Base-by-base conservation (phyloP, 768 basidiomycete species). In the Trametes elegans region DNA sequence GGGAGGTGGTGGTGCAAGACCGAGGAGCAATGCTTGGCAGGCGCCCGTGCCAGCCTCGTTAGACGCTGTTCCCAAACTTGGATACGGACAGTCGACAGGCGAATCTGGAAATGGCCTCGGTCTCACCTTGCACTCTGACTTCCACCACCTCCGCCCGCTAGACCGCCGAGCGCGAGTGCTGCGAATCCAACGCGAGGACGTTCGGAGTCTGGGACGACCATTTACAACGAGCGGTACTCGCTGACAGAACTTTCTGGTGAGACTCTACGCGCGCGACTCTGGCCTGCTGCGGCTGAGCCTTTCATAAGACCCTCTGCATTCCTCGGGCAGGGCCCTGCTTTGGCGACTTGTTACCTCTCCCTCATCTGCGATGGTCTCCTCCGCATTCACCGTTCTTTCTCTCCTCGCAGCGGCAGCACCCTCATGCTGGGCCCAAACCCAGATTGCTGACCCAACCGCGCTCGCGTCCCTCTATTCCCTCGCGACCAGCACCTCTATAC, bases 401-500 rank as follows among this genome's bases (percentile, higher is more conserved):
- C 47, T 60, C 34, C 53, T 63, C 47, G 53, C 56, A n/a, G 39
- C 46, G 1, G 44, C 43, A 5, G 44, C 34, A 6, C 59, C 49
- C 16, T 46, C 47, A 31, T 61, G 55, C n/a, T n/a, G n/a, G 51
- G 24, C 51, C 10, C 50, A 48, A 11, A n/a, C n/a, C n/a, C 54
- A 62, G 23, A 31, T 58, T n/a, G 62, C 58, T 11, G 49, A 46
- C 46, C 54, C 63, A 16, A 42, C 58, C 16, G 24, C 56, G 28
- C 64, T 84, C 32, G 83, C 84, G 26, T 69, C 78, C 0, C 74
- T 71, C 55, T 86, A 77, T 65, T 73, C 73, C 10, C 76, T 87
- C 45, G 71, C 81, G 11, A 81, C 83, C 2, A 83, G 81, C 65
- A 88, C 87, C 3, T 65, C 72, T 5, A 68, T 89, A 14, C 79